These are phyloP conservation scores for Sordariomycetes sp. DNA, from an alignment of 2,329 filamentous ascomycete genomes.

Conservation along the genomic window DNA sequence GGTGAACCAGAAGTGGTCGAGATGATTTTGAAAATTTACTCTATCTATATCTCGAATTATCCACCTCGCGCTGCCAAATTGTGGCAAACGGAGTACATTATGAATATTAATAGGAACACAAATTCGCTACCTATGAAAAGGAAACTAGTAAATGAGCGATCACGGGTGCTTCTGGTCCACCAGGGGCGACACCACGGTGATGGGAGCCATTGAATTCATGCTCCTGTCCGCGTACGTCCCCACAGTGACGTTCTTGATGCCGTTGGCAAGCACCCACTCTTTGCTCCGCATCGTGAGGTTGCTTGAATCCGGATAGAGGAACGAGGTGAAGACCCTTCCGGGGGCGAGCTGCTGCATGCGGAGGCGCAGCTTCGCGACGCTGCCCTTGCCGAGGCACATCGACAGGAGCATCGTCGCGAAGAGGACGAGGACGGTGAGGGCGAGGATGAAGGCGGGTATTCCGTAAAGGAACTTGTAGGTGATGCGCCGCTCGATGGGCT, in stretches of 20 bases:
- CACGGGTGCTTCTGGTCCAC: neutral
- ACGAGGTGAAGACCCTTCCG: slow-evolving; percentile 8
- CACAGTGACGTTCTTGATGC: neutral
- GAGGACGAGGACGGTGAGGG: slow-evolving; percentile 6
- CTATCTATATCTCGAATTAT: too few relatives aligned
- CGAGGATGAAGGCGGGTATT: slow-evolving; percentile 11
- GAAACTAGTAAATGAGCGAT: neutral
- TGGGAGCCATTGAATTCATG: neutral
- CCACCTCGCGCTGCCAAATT: too few relatives aligned
- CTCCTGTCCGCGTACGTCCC: neutral
- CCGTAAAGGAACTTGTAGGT: slow-evolving; percentile 12
- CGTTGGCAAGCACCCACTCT: neutral
- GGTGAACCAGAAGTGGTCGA: too few relatives aligned
- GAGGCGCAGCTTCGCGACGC: slow-evolving; percentile 7
- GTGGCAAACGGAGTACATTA: too few relatives aligned
- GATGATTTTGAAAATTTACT: too few relatives aligned
- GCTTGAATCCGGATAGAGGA: neutral
- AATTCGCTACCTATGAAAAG: too few relatives aligned
- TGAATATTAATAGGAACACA: too few relatives aligned
- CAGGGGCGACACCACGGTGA: neutral
- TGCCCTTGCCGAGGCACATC: slow-evolving; percentile 6
- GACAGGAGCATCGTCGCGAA: slow-evolving; percentile 6
- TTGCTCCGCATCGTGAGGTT: slow-evolving; percentile 2
- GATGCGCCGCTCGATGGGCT: slow-evolving; percentile 9
- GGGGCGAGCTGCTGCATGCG: slow-evolving; percentile 10